Evolutionary conservation across 805 yeast genomes (phyloP).

Genomic region (Helenozyma rhizophorensis): DNA sequence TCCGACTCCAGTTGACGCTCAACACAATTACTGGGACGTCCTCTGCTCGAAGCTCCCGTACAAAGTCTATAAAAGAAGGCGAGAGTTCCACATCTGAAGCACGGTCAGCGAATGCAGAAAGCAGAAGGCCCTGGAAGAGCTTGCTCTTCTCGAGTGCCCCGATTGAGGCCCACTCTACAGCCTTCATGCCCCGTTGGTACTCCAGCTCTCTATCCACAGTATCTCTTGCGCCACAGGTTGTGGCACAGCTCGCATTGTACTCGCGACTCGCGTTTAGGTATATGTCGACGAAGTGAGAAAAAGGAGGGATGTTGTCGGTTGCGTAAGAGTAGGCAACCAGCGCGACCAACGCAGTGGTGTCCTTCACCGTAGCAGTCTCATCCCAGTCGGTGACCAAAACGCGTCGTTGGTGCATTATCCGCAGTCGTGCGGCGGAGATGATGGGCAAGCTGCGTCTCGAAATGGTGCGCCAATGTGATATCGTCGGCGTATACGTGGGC

Average conservation of each 20-base stretch:
- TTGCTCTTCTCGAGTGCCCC: conserved; percentile 31
- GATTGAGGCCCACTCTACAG: conserved; percentile 48
- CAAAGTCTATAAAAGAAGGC: conserved; percentile 36
- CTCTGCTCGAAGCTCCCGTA: conserved; percentile 6
- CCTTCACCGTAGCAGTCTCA: conserved; percentile 54
- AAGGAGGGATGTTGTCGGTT: conserved; percentile 36
- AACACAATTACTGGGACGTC: conserved; percentile 40
- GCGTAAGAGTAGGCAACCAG: conserved; percentile 36
- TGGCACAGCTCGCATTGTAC: conserved; percentile 15
- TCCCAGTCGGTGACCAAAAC: conserved; percentile 58
- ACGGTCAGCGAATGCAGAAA: conserved; percentile 25
- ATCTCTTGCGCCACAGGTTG: conserved; percentile 2
- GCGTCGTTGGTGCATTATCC: too few species aligned
- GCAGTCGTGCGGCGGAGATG: too few species aligned
- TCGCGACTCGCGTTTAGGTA: conserved; percentile 36
- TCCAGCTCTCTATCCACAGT: conserved; percentile 37
- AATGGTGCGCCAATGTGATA: too few species aligned
- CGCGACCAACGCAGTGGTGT: conserved; percentile 52
- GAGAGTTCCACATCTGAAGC: conserved; percentile 35
- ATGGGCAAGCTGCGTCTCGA: too few species aligned
- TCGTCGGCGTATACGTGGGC: too few species aligned
- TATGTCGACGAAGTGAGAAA: conserved; percentile 40
- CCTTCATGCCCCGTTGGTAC: conserved; percentile 42
- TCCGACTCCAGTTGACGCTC: conserved; percentile 61
- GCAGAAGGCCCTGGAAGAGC: conserved; percentile 41